These are phyloP conservation scores for Phytophthora litchii DNA, from an alignment of 352 stramenopile genomes.

Conservation along the genomic window DNA sequence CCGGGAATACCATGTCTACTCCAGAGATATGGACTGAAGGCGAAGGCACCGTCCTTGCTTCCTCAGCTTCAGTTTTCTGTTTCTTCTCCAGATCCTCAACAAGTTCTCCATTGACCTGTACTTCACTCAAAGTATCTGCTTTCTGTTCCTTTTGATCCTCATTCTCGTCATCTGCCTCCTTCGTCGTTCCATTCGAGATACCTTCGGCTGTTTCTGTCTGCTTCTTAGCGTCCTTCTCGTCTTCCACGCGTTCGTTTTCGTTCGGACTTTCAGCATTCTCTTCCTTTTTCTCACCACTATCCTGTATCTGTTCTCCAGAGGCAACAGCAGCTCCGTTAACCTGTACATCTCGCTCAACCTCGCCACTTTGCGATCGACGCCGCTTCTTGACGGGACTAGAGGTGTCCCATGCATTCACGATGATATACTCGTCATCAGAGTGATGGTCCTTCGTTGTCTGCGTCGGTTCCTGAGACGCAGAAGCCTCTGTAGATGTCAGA, in stretches of 20 bases:
- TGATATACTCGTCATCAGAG: constrained; percentile 10
- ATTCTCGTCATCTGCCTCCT: not conserved
- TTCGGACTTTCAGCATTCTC: constrained; percentile 3
- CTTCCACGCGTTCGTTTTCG: constrained; percentile 13
- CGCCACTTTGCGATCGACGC: constrained; percentile 4
- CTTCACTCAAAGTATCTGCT: not conserved
- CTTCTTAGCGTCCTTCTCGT: constrained; percentile 13
- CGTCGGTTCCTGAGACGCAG: constrained; percentile 5
- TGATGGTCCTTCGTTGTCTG: constrained; percentile 1
- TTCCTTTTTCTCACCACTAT: constrained; percentile 7
- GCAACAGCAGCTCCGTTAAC: not conserved
- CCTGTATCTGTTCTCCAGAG: not conserved
- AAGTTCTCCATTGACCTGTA: not conserved
- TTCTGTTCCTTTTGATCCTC: not conserved
- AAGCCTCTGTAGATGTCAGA: constrained; percentile 1
- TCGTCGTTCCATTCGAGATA: not conserved
- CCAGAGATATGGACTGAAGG: constrained; percentile 22
- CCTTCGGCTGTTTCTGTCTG: not conserved
- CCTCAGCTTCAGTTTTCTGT: not conserved
- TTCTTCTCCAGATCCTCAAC: constrained; percentile 4
- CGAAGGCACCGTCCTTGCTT: constrained; percentile 4
- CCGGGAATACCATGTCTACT: constrained; percentile 35
- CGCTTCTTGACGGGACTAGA: constrained; percentile 18
- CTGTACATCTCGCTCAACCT: constrained; percentile 2
- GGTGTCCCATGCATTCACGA: constrained; percentile 10